Evolutionary conservation across 768 basidiomycete genomes (phyloP), one percentile per base, ranked within the genome.

Genomic region (Pulveroboletus frians): DNA sequence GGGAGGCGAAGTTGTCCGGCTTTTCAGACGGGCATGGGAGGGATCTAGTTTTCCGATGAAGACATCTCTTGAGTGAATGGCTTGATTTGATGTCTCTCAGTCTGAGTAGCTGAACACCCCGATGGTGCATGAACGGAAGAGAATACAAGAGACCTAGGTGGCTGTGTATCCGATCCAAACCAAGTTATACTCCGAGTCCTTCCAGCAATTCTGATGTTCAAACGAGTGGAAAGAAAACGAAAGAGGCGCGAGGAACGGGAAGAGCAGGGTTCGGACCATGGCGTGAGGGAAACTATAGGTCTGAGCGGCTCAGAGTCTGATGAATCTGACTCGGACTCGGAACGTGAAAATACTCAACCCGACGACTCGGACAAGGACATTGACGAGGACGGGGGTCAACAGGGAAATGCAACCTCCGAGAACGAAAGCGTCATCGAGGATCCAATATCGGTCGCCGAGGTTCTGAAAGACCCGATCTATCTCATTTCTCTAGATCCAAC

Each of bases 241-340:
- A 74, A 73, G 58, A 82, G 76, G 57, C 76, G 73, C 51, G 73
- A 83, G 58, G 73, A 82, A 54, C 84, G 85, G 52, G 82, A 84
- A 62, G 76, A 79, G 43, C 73, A 84, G 31, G 83, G 80, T 0
- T 56, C 85, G 5, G 79, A 85, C 49, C 77, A 76, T 30, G 83
- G 82, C n/a, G 71, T 73, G 71, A 85, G 76, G 59, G 79, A 79
- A 41, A 61, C 80, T 31, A 67, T 88, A 11, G 87, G 85, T 21
- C 61, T 89, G 53, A 74, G 87, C 36, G 83, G 88, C 55, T 85
- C 85, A 1, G 84, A 89, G 64, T 85, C 85, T 27, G 84, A 85
- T 40, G 86, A 87, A 67, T 63, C 76, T 59, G 75, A 76, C 11
- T 79, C 80, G 9, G 71, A 71, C 46, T 75, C 75, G 18, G 80